Conservation (phyloP, 2,329 filamentous ascomycete species). For the Penicillium sp. region DNA sequence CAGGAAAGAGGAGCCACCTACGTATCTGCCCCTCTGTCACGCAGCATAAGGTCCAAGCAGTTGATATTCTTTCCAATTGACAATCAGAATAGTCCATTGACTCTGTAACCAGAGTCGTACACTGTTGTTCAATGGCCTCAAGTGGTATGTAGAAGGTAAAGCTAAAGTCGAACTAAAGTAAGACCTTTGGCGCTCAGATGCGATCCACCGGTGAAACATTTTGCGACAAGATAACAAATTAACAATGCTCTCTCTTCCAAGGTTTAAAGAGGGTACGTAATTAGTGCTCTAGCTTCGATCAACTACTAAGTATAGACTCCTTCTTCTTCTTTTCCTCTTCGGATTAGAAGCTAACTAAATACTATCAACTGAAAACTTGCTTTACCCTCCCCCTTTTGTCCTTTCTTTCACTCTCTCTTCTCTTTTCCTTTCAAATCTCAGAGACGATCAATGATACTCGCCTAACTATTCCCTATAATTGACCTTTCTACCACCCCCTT, state of each 20-base stretch:
- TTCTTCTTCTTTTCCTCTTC: no score
- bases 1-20: slow-evolving; percentile 1
- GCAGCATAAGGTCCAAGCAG: slow-evolving; percentile 4
- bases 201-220: slow-evolving; percentile 26
- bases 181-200: slow-evolving; percentile 23
- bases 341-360: no score
- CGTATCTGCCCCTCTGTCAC: background rate
- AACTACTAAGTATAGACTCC: no score
- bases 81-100: no score
- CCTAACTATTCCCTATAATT: background rate
- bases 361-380: no score
- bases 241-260: background rate
- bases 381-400: slow-evolving; percentile 1
- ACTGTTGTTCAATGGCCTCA: no score
- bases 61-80: no score
- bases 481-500: background rate
- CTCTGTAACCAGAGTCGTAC: no score
- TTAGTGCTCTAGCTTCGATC: no score
- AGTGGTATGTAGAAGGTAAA: no score
- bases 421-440: background rate
- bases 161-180: no score
- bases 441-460: slow-evolving; percentile 1
- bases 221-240: slow-evolving; percentile 13
- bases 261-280: slow-evolving; percentile 21
- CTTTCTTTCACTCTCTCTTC: background rate